Base-by-base conservation (phyloP, 1,284 basidiomycete genomes). In the Cryptococcus hybrid region DNA sequence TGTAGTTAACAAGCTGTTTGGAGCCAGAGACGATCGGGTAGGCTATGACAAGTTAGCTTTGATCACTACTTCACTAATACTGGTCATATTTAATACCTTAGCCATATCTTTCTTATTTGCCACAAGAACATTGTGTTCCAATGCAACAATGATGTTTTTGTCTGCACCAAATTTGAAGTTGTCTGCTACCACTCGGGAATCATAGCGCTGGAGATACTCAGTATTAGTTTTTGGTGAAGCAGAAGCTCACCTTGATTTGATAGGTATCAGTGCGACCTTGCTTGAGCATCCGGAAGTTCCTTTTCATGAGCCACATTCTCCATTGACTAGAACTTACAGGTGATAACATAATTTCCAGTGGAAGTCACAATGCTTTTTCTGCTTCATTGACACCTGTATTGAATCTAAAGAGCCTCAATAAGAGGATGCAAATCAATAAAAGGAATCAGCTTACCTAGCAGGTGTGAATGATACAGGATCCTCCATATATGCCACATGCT, bases 361-460 rank as follows among this genome's bases (percentile, higher is more conserved):
- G 92, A 92, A 0, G 96, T 99, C 55, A 99, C 88, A 64, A 99
- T 99, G 5, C 91, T 91, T n/a, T 93, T 80, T 99, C 95, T 54
- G 88, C 85, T 66, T 89, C 85, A 18, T 87, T 88, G 70, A 89
- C 83, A 13, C 90, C 92, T 60, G 88, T 87, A 75, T 99, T 97
- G 81, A 99, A 99, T 65, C 93, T 93, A 70, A 5, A 3, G n/a
- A 42, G 52, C 38, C 24, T 34, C 9, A 40, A 38, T 35, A 50
- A 38, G 7, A 38, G 30, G 8, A 36, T 40, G 34, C 37, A 37
- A 11, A 7, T 11, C 5, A 11, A 4, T 30, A 35, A 42, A 18
- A 39, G 12, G 15, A 24, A 8, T 12, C 52, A 24, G 40, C 70
- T 51, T 38, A 70, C 89, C 88, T 87, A 2, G 95, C 96, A 37